Percentiles rank a stretch among this genome's conserved stretches.
Evolutionary conservation across 2,329 filamentous ascomycete species (phyloP).

Genomic region (Colletotrichum scovillei): DNA sequence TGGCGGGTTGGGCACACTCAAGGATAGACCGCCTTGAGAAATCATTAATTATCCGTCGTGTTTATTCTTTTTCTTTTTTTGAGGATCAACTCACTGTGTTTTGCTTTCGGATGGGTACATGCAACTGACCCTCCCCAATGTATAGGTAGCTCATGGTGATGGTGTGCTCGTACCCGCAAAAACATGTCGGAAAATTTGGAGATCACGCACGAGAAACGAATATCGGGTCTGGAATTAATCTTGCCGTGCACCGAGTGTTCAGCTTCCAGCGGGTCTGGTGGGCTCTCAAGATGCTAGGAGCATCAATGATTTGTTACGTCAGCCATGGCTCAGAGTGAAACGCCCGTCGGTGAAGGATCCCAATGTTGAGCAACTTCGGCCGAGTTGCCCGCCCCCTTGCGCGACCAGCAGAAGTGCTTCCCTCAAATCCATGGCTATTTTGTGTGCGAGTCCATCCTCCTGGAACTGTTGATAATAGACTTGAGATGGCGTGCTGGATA

Average conservation of each 20-base stretch:
- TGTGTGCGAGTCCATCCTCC: no score
- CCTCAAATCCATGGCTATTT: no score
- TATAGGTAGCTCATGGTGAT: no score
- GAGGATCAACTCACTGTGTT: no score
- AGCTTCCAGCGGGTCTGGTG: not conserved
- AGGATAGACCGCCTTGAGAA: no score
- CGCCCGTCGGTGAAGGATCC: no score
- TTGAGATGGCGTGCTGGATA: no score
- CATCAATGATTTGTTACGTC: not conserved
- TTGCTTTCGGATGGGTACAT: not conserved
- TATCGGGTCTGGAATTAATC: not conserved
- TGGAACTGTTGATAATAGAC: no score
- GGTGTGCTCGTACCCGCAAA: not conserved
- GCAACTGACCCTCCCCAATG: not conserved
- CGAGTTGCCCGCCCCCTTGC: not conserved
- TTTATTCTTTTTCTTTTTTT: no score
- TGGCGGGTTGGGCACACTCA: conserved; percentile 12
- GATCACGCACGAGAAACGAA: not conserved
- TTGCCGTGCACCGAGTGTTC: not conserved
- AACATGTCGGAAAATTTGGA: not conserved
- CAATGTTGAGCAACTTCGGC: no score
- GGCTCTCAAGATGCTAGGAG: not conserved
- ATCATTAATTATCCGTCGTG: no score
- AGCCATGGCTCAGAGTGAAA: not conserved
- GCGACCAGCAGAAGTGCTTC: not conserved